Evolutionary conservation across 306 rosid genomes (phyloP), one percentile per base, ranked within the genome.

Genomic region (Luffa acutangula): DNA sequence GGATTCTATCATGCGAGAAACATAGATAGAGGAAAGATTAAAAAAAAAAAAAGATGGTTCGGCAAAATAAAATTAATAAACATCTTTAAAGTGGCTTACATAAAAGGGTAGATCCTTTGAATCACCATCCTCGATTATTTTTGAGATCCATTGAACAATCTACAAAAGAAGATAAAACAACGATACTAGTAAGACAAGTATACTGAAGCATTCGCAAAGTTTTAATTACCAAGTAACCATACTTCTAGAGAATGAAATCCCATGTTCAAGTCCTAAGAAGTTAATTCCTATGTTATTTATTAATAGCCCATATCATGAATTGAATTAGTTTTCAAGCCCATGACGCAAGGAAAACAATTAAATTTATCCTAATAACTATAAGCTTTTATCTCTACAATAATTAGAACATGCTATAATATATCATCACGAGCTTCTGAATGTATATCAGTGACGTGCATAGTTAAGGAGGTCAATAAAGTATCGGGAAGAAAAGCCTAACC

Each of bases 101-200:
- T 88, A 90, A 82, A 86, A 87, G 25, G 99, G 99, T 62, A 95
- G 90, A 78, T 93, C 96, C 85, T 91, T 88, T 25, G 90, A 81
- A 87, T 93, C 99, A 9, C 99, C 99, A 76, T 95, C 99, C 34
- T 83, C 80, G 83, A 93, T 85, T 80, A 87, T 87, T 66, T 85
- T 87, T n/a, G 96, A 88, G 71, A 95, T 79, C 99, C 99, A 92
- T 51, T 87, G 78, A 64, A 67, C 75, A 82, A 95, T 91, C 98
- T 92, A 92, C 80, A 75, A 46, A 57, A 17, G 18, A 78, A 37
- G 20, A 78, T 11, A 57, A 17, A 42, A 52, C 72, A 41, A 79
- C 42, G 46, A 42, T 33, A 76, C 39, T 39, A 25, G 53, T 62
- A 33, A 62, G 81, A 78, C 13, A 42, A 45, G 4, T 12, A 78